Conservation (phyloP, 1,284 basidiomycete species). For the Sanghuangporus baumii region DNA sequence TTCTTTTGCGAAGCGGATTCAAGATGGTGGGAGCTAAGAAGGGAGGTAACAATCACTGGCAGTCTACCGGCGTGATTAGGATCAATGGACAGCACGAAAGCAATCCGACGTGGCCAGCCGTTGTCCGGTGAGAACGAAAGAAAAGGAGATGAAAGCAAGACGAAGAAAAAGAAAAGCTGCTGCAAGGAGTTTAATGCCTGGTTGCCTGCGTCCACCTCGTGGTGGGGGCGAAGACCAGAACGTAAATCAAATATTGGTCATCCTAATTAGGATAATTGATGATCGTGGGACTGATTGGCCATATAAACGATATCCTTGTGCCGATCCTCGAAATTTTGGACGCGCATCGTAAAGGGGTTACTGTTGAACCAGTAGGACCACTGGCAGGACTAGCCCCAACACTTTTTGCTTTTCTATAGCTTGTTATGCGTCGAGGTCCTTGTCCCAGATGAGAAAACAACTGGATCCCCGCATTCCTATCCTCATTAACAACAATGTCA, state of each 20-base stretch:
- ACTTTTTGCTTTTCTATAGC: background rate
- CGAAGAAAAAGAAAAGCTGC: background rate
- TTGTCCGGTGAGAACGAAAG: background rate
- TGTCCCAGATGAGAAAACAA: constrained; percentile 66
- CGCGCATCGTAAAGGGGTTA: background rate
- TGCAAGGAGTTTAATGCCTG: background rate
- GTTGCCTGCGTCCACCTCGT: background rate
- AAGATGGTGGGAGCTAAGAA: background rate
- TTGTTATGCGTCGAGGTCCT: background rate
- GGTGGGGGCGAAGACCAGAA: background rate
- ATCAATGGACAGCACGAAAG: background rate
- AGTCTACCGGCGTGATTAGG: background rate
- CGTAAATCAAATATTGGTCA: background rate
- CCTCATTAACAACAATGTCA: constrained; percentile 91
- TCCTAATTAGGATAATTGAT: background rate
- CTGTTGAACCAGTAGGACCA: background rate
- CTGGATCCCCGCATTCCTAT: constrained; percentile 91
- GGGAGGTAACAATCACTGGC: background rate
- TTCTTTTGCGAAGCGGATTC: background rate
- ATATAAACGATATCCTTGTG: background rate
- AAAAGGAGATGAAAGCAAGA: background rate
- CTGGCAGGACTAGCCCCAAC: background rate
- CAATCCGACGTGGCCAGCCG: background rate
- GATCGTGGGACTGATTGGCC: background rate
- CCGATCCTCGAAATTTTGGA: background rate